Percentiles rank a stretch among this genome's conserved stretches.
These are phyloP conservation scores for Cardiospermum halicacabum DNA, from an alignment of 345 rosid species.

Conservation along the genomic window DNA sequence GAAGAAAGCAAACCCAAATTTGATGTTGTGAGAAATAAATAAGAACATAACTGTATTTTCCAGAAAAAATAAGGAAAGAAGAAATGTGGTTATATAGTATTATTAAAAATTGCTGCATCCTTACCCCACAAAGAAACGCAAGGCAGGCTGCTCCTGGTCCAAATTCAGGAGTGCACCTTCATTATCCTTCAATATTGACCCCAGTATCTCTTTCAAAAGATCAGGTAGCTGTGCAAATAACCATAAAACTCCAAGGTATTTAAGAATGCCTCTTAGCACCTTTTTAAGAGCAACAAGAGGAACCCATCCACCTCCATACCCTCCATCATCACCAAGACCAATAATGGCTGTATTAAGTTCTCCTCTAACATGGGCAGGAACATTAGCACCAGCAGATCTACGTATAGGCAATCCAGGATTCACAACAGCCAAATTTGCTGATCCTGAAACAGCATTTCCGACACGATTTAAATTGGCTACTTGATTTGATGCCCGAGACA, in stretches of 20 bases:
- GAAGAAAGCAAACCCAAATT: constrained; percentile 6
- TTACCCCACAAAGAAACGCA: constrained; percentile 99
- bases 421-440: constrained; percentile 53
- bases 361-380: constrained; percentile 92
- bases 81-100: background rate
- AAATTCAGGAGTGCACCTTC: constrained; percentile 95
- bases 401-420: constrained; percentile 73
- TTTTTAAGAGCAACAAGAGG: constrained; percentile 99
- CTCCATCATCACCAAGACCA: constrained; percentile 99
- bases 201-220: constrained; percentile 88
- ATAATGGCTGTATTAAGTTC: constrained; percentile 94
- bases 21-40: background rate
- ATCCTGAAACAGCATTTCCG: constrained; percentile 55
- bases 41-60: background rate
- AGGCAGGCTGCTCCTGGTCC: constrained; percentile 98
- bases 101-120: constrained; percentile 17
- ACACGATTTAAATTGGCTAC: constrained; percentile 67
- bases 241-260: constrained; percentile 98
- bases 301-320: constrained; percentile 99
- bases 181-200: constrained; percentile 86
- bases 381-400: constrained; percentile 68
- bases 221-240: constrained; percentile 90
- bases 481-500: constrained; percentile 56
- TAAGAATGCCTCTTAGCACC: constrained; percentile 91
- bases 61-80: too few relatives aligned